Percentiles rank a stretch among this genome's conserved stretches.
These are phyloP conservation scores for Theobroma grandiflorum DNA, from an alignment of 441 rosid genomes.

Conservation along the genomic window DNA sequence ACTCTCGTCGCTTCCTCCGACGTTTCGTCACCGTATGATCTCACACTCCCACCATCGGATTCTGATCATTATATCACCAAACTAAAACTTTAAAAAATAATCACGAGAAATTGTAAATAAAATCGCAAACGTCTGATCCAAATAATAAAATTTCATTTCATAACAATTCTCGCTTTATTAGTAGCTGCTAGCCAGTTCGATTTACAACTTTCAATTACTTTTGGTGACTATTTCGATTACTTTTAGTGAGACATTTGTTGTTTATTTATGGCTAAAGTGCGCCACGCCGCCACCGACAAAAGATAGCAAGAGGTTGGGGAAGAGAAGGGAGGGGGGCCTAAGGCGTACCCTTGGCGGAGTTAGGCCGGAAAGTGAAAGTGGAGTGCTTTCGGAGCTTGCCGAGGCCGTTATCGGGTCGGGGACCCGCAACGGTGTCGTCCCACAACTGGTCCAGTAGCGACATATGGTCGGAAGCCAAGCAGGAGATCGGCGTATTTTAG, in stretches of 20 bases:
- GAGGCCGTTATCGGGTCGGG: conserved; percentile 87
- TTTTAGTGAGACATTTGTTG: not conserved
- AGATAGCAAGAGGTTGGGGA: conserved; percentile 14
- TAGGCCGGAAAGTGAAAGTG: conserved; percentile 69
- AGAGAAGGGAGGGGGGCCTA: not conserved
- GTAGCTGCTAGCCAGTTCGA: not conserved
- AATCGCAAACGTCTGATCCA: not conserved
- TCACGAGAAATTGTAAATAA: not conserved
- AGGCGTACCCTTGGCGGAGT: conserved; percentile 87
- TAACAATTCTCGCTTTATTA: not conserved
- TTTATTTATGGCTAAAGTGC: not conserved
- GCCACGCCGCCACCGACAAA: conserved; percentile 27
- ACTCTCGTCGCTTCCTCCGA: conserved; percentile 59
- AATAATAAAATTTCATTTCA: not conserved
- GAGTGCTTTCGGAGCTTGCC: conserved; percentile 91
- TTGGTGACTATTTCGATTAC: not conserved
- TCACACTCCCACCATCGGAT: conserved; percentile 54
- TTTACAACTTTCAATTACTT: conserved; percentile 3
- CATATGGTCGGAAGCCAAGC: conserved; percentile 45
- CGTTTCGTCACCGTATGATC: conserved; percentile 59
- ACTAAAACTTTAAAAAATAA: not conserved
- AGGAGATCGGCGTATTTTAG: conserved; percentile 7
- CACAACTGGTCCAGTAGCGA: conserved; percentile 89
- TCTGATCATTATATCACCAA: conserved; percentile 40
- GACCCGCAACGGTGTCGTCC: conserved; percentile 99